These are phyloP conservation scores for Candida ficus DNA, from an alignment of 805 yeast genomes.

Conservation along the genomic window DNA sequence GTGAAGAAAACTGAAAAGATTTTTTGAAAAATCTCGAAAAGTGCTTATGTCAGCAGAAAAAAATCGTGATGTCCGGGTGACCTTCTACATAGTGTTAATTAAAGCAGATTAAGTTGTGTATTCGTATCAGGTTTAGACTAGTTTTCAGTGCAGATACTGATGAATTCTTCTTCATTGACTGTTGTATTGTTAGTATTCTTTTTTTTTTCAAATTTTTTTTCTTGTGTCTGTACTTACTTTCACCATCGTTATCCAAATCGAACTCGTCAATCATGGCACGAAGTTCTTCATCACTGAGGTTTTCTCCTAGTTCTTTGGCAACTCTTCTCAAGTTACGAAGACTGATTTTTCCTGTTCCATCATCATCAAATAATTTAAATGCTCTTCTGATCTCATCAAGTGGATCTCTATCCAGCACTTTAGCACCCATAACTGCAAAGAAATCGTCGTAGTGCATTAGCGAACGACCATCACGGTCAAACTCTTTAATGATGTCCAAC, in stretches of 20 bases:
- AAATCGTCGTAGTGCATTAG: constrained; percentile 79
- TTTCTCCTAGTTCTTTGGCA: constrained; percentile 90
- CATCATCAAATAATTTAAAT: constrained; percentile 84
- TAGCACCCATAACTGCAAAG: constrained; percentile 67
- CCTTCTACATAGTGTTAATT: too few species aligned
- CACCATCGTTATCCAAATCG: constrained; percentile 95
- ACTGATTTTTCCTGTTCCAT: constrained; percentile 78
- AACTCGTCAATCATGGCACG: constrained; percentile 97
- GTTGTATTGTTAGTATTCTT: constrained; percentile 13
- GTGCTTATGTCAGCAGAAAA: too few species aligned
- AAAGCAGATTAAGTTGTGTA: too few species aligned
- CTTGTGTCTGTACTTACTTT: constrained; percentile 30
- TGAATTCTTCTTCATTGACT: constrained; percentile 81
- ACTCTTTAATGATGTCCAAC: constrained; percentile 70
- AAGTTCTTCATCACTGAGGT: constrained; percentile 84
- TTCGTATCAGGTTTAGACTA: constrained; percentile 18
- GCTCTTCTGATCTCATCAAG: constrained; percentile 88
- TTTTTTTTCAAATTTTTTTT: constrained; percentile 29
- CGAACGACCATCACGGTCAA: constrained; percentile 69
- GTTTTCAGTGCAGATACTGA: constrained; percentile 78
- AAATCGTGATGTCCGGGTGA: too few species aligned
- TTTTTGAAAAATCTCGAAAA: neutral
- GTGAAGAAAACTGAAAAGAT: too few species aligned
- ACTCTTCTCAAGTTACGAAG: constrained; percentile 80
- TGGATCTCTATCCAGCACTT: constrained; percentile 86